Evolutionary conservation across 345 rosid species (phyloP), one percentile per base, ranked within the genome.

Genomic region (Noccaea bulbosa): DNA sequence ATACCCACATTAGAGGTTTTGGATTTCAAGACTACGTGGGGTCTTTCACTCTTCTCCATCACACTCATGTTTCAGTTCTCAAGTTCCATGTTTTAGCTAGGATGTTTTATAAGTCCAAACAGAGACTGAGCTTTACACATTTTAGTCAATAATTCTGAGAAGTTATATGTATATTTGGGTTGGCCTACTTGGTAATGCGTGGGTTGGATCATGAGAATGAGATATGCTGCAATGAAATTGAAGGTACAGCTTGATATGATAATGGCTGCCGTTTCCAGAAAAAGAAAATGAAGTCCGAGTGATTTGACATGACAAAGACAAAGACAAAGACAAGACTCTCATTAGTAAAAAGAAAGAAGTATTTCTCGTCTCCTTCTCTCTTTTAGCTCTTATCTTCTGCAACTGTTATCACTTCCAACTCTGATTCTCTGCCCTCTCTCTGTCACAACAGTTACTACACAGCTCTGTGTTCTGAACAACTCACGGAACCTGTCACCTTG

Each of bases 231-330:
- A 52, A 41, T 44, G 73, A 67, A 34, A 17, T 9, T 2, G 58
- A 47, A 68, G 61, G 44, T 60, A 75, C 65, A 62, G 44, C 74
- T 62, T 62, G 64, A 61, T 46, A 51, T 66, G 60, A 73, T 68
- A 61, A 53, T 53, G 63, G 73, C 69, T 68, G 69, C 69, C 61
- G 58, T 75, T 69, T 70, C 70, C 7, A 61, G 69, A 51, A 46
- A 47, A 50, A 70, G 62, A 73, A 73, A 69, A 65, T 56, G 69
- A 56, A 74, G 44, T 27, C 16, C 11, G 51, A 61, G 65, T 69
- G 78, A 75, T 69, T 45, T 69, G 79, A 75, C 79, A 40, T 16
- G 56, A 75, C 74, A 58, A 50, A 45, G 78, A 67, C 57, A 58
- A 50, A 45, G 78, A 67, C 57, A 67, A 53, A 62, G 69, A 75